Base-by-base conservation (phyloP, 2,329 filamentous ascomycete genomes). In the Botryotinia narcissicola region DNA sequence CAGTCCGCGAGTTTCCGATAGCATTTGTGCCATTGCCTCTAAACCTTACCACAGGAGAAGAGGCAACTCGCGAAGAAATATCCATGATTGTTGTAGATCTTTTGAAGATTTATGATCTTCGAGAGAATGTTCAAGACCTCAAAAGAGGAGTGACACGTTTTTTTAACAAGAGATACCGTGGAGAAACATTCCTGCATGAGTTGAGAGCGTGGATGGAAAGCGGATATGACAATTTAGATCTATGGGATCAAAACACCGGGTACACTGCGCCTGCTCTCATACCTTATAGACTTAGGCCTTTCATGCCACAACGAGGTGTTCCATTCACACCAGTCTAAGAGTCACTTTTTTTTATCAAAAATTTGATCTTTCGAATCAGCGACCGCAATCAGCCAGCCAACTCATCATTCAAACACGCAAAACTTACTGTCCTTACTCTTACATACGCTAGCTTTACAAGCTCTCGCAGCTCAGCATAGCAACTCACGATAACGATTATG, bases 151-250 rank as follows among this genome's bases (percentile, higher is more conserved):
- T 51, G 32, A 2, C 10, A 22, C 7, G 2, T 1, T 12, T 32
- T 32, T 25, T 64, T 18, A 1, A 3, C 20, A 22, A 4, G 1
- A 32, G n/a, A 0, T 3, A n/a, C 7, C 20, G 25, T 22, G 29
- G 46, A 20, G 16, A 18, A 10, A 6, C 20, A 40, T 67, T 67
- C 35, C 29, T 40, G 46, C 32, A 54, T 40, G 64, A 67, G 25
- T 54, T 67, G 16, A 67, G 14, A 42, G 25, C 32, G 16, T 67
- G 64, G 64, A 54, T 67, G 14, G 46, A 67, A 40, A 67, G 64
- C 37, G 25, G 46, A 40, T 40, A 8, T 67, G 64, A 67, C 16
- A 22, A 16, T 16, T 40, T 67, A 9, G 35, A 67, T 3, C 46
- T 29, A 29, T 67, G 64, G 64, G 46, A 67, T 54, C 46, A 18